Evolutionary conservation across 306 rosid genomes (phyloP), one percentile per base, ranked within the genome.

Genomic region (Mimosa bimucronata): DNA sequence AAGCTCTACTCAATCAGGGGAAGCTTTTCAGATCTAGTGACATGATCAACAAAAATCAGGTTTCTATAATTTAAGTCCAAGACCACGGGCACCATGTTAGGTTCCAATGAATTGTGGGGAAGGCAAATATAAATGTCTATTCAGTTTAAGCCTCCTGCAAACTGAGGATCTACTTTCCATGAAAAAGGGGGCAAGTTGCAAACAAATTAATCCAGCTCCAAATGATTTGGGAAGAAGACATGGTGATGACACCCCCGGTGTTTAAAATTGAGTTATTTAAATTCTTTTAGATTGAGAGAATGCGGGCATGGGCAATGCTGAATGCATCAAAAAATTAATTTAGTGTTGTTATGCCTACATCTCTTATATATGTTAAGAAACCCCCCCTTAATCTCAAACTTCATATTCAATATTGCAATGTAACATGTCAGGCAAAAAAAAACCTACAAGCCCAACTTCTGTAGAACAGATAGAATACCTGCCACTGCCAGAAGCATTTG

Each of bases 401-500:
- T 8, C 12, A 37, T 1, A 19, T 14, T 28, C 40, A 13, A 69
- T 31, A 25, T 55, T 52, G 55, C 66, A 26, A 64, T 58, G 40
- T 57, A 38, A 77, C 40, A 26, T 41, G 76, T 7, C 37, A 12
- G 15, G 80, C 2, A 7, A 68, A 61, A 10, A 82, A 19, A 69
- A 61, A 9, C 75, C 66, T 50, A 30, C 31, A 76, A 52, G 75
- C 84, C 84, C 81, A 88, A 85, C 91, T 87, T 86, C 87, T 88
- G 88, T 38, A 70, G 83, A 86, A 86, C 91, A 87, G 85, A 87
- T 78, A 14, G 52, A 79, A 84, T 82, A 90, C 89, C 92, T 88
- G 85, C 85, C 80, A 84, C 92, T 88, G 85, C 89, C 83, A 84
- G 86, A 92, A 85, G 88, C 74, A 80, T 82, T 80, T 58, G 88